Conservation (phyloP, 1,139 yeast genomes). For the Sugiyamaella japonica region DNA sequence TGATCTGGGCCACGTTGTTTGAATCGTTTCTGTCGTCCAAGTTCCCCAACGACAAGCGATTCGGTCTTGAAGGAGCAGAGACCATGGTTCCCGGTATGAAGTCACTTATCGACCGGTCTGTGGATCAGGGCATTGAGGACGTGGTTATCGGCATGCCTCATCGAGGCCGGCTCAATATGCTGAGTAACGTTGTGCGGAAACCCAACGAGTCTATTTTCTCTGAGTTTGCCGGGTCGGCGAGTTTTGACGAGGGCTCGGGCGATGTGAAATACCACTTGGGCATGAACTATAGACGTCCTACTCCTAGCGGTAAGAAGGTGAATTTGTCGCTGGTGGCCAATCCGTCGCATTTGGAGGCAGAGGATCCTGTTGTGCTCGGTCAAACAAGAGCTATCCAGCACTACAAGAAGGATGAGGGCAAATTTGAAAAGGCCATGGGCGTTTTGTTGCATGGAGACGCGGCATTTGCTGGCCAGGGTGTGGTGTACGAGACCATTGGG, state of each 20-base stretch:
- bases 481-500: constrained; percentile 97
- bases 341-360: constrained; percentile 98
- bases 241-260: constrained; percentile 87
- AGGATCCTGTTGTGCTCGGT: constrained; percentile 98
- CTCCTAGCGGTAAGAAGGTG: constrained; percentile 96
- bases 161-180: constrained; percentile 97
- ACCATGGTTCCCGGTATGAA: constrained; percentile 96
- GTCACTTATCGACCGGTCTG: constrained; percentile 90
- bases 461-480: constrained; percentile 98
- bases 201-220: constrained; percentile 97
- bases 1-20: constrained; percentile 94
- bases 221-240: constrained; percentile 89
- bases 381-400: constrained; percentile 96
- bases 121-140: constrained; percentile 91
- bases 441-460: constrained; percentile 98
- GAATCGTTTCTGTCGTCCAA: constrained; percentile 90
- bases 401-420: constrained; percentile 81
- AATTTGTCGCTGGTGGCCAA: constrained; percentile 95
- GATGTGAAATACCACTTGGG: constrained; percentile 99
- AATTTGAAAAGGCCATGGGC: constrained; percentile 83
- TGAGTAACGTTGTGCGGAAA: constrained; percentile 96
- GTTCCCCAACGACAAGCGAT: constrained; percentile 98
- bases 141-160: constrained; percentile 99
- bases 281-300: constrained; percentile 98
- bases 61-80: constrained; percentile 98